Conservation (phyloP, 768 basidiomycete genomes). For the Leccinellum luteum region DNA sequence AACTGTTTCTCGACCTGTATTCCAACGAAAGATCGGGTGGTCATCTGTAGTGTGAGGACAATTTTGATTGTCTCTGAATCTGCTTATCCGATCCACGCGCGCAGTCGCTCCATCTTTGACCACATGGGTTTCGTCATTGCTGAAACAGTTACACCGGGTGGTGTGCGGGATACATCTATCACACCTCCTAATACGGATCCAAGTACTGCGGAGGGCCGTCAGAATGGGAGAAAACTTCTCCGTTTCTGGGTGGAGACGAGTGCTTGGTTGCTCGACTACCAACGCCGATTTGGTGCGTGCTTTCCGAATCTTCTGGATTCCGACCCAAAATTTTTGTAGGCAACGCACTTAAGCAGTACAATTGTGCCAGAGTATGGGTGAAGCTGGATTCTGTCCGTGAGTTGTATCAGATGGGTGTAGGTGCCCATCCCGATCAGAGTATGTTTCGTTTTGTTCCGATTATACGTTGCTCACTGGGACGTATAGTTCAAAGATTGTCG, state of each 20-base stretch:
- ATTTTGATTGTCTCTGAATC: neutral
- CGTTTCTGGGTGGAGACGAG: slow-evolving; percentile 79
- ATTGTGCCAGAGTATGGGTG: slow-evolving; percentile 43
- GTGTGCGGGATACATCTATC: slow-evolving; percentile 44
- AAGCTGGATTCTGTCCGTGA: slow-evolving; percentile 61
- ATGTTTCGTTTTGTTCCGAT: slow-evolving; percentile 18
- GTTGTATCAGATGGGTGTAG: slow-evolving; percentile 69
- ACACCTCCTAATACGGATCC: slow-evolving; percentile 56
- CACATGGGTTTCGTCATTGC: slow-evolving; percentile 37
- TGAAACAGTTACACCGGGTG: slow-evolving; percentile 14
- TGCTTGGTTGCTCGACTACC: slow-evolving; percentile 64
- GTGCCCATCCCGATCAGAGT: slow-evolving; percentile 80
- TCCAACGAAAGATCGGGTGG: slow-evolving; percentile 69
- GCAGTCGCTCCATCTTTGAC: slow-evolving; percentile 42
- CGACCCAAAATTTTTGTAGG: slow-evolving; percentile 34
- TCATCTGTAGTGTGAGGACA: slow-evolving; percentile 51
- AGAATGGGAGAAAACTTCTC: slow-evolving; percentile 59
- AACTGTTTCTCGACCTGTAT: slow-evolving; percentile 50
- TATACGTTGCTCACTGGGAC: slow-evolving; percentile 5
- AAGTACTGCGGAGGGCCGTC: slow-evolving; percentile 42
- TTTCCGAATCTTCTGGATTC: slow-evolving; percentile 5
- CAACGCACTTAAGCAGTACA: slow-evolving; percentile 43
- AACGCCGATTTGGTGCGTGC: slow-evolving; percentile 42
- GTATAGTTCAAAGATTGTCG: slow-evolving; percentile 53
- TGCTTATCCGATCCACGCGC: slow-evolving; percentile 11